Evolutionary conservation across 129 eudicot genomes (phyloP), one percentile per base, ranked within the genome.

Genomic region (Pulicaria dysenterica): DNA sequence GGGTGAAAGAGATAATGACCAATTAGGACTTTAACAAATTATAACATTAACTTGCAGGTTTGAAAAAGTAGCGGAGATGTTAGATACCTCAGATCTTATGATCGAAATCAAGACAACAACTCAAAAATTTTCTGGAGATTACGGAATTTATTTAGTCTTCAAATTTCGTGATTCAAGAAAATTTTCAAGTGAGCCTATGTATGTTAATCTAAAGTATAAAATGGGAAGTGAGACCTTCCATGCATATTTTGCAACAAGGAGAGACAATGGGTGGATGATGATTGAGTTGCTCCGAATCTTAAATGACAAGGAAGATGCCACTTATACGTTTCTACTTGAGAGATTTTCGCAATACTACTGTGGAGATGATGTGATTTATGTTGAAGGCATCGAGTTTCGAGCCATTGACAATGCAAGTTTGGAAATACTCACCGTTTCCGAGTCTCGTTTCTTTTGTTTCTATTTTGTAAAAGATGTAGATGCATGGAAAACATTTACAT

Each of bases 321-420:
- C 39, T 19, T 64, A 50, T 24, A 8, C 64, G 37, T 17, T 74
- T 43, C 65, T 74, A 53, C 39, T 74, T 4, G 72, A 74, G 41
- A 64, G 79, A 36, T 15, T 74, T 64, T 40, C 72, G n/a, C 17
- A 12, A 53, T 41, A 4, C 46, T 51, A 74, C 14, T 8, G 56
- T 51, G 54, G 36, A 74, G 43, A 48, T 15, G 8, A 12, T 5
- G 38, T 46, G 0, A 43, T 74, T 17, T 53, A 66, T 46, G 12
- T 76, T 37, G 68, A 75, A 75, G 80, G 80, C 68, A 56, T 67
- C 12, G 80, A 76, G 16, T 56, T 67, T 67, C 80, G 40, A 37
- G 31, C 80, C 8, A 16, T 56, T 7, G 57, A 74, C 14, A 37
- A 67, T 45, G 74, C 14, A 76, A 66, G 68, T 67, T 57, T 36